Percentiles rank a stretch among this genome's conserved stretches.
These are phyloP conservation scores for Pyrus communis DNA, from an alignment of 306 rosid genomes.

Conservation along the genomic window DNA sequence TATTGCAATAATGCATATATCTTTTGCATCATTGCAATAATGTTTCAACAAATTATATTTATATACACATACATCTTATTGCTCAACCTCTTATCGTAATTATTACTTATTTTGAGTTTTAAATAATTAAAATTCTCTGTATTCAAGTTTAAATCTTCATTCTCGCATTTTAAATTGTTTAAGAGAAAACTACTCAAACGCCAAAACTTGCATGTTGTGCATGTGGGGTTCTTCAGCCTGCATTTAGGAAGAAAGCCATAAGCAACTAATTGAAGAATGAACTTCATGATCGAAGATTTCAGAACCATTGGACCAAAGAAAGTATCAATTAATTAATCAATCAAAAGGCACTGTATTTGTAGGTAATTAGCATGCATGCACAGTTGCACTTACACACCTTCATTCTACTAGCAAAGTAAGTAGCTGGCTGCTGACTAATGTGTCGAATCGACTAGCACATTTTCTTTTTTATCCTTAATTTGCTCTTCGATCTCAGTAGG, in stretches of 20 bases:
- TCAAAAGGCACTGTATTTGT: too few relatives aligned
- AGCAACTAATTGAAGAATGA: too few relatives aligned
- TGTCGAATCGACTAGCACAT: too few relatives aligned
- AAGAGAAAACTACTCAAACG: too few relatives aligned
- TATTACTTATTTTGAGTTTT: too few relatives aligned
- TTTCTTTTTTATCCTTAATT: too few relatives aligned
- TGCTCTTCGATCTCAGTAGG: not conserved
- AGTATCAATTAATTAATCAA: not conserved
- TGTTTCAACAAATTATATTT: not conserved
- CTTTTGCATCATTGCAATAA: not conserved
- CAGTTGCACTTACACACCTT: too few relatives aligned
- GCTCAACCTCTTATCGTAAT: not conserved
- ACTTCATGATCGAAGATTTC: not conserved
- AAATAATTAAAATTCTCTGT: too few relatives aligned
- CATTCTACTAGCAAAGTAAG: too few relatives aligned
- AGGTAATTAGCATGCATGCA: not conserved
- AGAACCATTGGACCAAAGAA: not conserved
- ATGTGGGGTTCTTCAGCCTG: not conserved
- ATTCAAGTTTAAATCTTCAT: not conserved
- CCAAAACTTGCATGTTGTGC: not conserved
- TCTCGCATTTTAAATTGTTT: too few relatives aligned
- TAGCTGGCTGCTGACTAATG: too few relatives aligned
- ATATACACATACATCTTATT: not conserved
- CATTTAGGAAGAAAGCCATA: not conserved
- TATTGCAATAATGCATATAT: not conserved